phyloP scores from a whole-genome alignment of 805 yeast genomes.

The Groenewaldozyma salmanticensis region DNA sequence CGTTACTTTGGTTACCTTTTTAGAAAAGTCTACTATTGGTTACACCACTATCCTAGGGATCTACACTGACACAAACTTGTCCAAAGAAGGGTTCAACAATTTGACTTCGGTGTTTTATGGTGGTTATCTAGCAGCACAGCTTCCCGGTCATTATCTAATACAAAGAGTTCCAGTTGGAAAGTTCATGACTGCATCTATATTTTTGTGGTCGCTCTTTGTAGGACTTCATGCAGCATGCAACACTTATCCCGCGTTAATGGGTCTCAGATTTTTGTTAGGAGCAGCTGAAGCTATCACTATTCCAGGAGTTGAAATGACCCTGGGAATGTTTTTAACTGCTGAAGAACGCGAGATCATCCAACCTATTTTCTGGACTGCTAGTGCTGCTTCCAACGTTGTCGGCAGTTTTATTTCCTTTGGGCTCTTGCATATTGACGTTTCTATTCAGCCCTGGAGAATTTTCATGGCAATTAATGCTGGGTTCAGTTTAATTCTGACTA shows the following conservation, averaged over 20 bases:
- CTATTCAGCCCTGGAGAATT: constrained; percentile 36
- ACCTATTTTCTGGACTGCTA: not conserved
- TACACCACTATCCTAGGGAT: not conserved
- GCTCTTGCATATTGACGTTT: not conserved
- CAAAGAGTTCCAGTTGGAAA: constrained; percentile 50
- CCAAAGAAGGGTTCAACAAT: not conserved
- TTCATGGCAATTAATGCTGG: constrained; percentile 34
- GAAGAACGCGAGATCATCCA: not conserved
- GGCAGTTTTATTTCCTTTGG: not conserved
- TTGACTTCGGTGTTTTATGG: constrained; percentile 46
- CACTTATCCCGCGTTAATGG: constrained; percentile 34
- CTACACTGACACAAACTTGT: not conserved
- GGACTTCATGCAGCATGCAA: constrained; percentile 40
- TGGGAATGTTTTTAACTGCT: not conserved
- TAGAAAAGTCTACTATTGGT: not conserved
- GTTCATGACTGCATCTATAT: constrained; percentile 36
- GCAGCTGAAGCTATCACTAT: constrained; percentile 33
- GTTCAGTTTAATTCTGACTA: constrained; percentile 11
- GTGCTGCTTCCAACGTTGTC: not conserved
- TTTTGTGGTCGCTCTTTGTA: constrained; percentile 51
- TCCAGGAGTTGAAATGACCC: not conserved
- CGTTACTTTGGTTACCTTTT: not conserved
- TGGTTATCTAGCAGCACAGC: constrained; percentile 51
- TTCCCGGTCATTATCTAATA: constrained; percentile 36
- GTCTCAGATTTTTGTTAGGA: constrained; percentile 40